A percentile compares a stretch with the other conserved stretches of the same genome.
Evolutionary conservation across 345 rosid species (phyloP).

Genomic region (Raphanus raphanistrum): DNA sequence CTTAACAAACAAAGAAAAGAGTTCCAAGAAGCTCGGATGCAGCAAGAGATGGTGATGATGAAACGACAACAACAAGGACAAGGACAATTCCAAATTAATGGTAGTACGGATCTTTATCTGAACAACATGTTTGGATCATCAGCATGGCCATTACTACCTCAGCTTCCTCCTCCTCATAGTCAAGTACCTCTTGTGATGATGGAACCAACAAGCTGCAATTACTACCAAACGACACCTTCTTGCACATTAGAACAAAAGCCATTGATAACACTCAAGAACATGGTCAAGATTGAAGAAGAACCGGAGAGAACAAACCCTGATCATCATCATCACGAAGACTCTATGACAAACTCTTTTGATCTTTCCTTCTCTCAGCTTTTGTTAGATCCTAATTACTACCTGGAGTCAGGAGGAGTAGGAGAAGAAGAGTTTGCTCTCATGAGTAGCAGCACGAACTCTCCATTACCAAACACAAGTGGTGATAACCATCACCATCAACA

Average conservation of each 20-base stretch:
- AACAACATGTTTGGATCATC: constrained; percentile 43
- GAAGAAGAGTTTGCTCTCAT: constrained; percentile 32
- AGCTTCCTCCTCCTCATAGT: constrained; percentile 26
- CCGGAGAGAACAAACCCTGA: constrained; percentile 23
- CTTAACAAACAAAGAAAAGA: constrained; percentile 64
- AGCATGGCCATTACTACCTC: constrained; percentile 45
- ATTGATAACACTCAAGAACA: constrained; percentile 27
- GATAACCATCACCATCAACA: constrained; percentile 19
- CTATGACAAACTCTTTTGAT: constrained; percentile 32
- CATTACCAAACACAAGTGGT: constrained; percentile 34
- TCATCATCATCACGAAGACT: constrained; percentile 27
- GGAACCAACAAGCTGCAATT: constrained; percentile 35
- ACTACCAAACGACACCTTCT: constrained; percentile 28
- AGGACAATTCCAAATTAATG: constrained; percentile 26
- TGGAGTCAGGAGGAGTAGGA: constrained; percentile 30
- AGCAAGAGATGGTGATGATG: constrained; percentile 53
- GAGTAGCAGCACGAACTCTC: constrained; percentile 43
- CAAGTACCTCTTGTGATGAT: constrained; percentile 34
- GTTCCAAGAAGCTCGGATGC: constrained; percentile 45
- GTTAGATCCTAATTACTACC: constrained; percentile 33
- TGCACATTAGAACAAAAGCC: constrained; percentile 31
- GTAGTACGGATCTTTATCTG: constrained; percentile 33
- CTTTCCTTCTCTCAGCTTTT: constrained; percentile 40
- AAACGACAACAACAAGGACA: constrained; percentile 38
- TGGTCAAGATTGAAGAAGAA: constrained; percentile 37